Evolutionary conservation across 441 rosid species (phyloP), one percentile per base, ranked within the genome.

Genomic region (Gossypium davidsonii): DNA sequence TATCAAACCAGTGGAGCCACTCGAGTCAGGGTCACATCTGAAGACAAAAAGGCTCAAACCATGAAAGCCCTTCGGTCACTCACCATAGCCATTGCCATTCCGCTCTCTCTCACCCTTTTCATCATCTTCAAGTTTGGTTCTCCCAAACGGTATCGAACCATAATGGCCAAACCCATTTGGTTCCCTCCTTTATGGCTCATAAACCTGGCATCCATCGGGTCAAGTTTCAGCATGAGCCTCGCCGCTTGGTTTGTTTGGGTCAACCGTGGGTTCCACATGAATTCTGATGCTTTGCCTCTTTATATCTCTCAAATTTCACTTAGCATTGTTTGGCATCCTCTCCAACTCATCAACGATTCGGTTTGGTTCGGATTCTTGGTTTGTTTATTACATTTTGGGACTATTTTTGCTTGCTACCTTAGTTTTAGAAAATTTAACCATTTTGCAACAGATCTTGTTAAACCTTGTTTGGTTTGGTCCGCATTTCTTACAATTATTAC

Each of bases 231-330:
- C 57, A 72, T 72, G 75, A 60, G 68, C 59, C 18, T 61, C 2
- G 75, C 75, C 1, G 68, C 75, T 6, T 72, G 75, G 68, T 58
- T 72, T 2, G 60, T 61, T 5, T 72, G 68, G 68, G 58, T 48
- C 4, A 58, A 23, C 9, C 31, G 49, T 26, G 68, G 75, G 7
- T 60, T 72, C 57, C 58, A 72, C 15, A 9, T 25, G 6, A 14
- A 60, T 21, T 9, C 68, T 1, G 21, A 25, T 26, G 75, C 68
- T 17, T 57, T 72, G 12, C 59, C 68, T 4, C 68, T 72, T 1
- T 72, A 59, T 34, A 18, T 72, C 28, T 60, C 67, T 4, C 68
- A 72, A n/a, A 23, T 72, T 17, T 61, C 67, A 6, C 39, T 72
- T 23, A 61, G 75, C 49, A 14, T 48, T 6, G 67, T 59, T 25